These are phyloP conservation scores for Suhomyces emberorum DNA, from an alignment of 805 yeast species.

Conservation along the genomic window DNA sequence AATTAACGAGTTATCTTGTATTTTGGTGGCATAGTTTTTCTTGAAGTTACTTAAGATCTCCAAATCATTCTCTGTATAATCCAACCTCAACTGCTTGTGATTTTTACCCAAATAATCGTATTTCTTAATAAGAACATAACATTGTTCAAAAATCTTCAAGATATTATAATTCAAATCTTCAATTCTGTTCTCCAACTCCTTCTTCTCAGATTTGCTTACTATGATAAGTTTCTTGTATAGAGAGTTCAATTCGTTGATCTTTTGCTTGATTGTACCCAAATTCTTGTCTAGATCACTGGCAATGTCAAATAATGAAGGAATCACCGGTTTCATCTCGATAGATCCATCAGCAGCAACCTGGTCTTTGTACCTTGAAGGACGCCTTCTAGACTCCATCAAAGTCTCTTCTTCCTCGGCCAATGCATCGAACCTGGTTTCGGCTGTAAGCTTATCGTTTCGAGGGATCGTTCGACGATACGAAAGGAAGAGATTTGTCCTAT, in stretches of 20 bases:
- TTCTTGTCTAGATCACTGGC: conserved; percentile 67
- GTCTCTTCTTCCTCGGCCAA: conserved; percentile 59
- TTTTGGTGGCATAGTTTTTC: conserved; percentile 77
- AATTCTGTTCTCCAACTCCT: conserved; percentile 69
- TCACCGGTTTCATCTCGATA: conserved; percentile 62
- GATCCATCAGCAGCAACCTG: conserved; percentile 23
- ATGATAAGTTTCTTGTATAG: conserved; percentile 78
- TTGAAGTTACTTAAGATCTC: conserved; percentile 75
- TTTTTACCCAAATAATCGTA: conserved; percentile 45
- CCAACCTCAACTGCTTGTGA: conserved; percentile 40
- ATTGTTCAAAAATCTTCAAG: conserved; percentile 71
- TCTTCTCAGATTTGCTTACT: conserved; percentile 84
- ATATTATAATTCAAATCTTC: conserved; percentile 74
- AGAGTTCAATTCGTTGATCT: conserved; percentile 59
- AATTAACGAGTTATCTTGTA: conserved; percentile 72
- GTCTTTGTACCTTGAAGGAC: conserved; percentile 11
- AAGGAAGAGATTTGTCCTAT: conserved; percentile 85
- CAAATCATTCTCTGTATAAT: conserved; percentile 46
- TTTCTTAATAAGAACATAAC: conserved; percentile 73
- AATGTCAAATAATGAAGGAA: conserved; percentile 77
- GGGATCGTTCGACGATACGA: conserved; percentile 90
- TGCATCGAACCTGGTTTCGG: conserved; percentile 31
- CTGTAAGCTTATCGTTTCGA: conserved; percentile 34
- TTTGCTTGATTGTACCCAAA: conserved; percentile 48
- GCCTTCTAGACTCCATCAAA: conserved; percentile 40